A percentile compares a stretch with the other conserved stretches of the same genome.
phyloP scores from a whole-genome alignment of 331 rosid genomes.

The Cydonia oblonga region DNA sequence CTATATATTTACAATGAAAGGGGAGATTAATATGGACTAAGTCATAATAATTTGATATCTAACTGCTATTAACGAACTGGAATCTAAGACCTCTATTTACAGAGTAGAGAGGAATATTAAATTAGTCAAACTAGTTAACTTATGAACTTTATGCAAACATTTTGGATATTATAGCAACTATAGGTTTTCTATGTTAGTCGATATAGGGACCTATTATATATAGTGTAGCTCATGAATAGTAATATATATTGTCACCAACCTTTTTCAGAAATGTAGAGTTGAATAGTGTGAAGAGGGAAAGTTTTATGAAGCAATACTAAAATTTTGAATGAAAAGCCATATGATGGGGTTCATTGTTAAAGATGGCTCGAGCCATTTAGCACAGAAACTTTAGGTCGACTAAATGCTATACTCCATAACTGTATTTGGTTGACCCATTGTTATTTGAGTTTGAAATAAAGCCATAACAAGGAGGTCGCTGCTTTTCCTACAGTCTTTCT shows the following conservation, averaged over 20 bases:
- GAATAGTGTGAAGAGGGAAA: neutral
- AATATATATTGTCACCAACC: neutral
- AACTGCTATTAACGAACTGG: too few species aligned
- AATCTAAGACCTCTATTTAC: too few species aligned
- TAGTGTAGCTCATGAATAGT: neutral
- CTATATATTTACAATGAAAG: neutral
- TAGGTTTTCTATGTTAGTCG: neutral
- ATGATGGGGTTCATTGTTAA: too few species aligned
- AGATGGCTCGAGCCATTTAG: too few species aligned
- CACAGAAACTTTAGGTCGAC: too few species aligned
- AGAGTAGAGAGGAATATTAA: neutral
- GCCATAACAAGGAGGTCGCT: too few species aligned
- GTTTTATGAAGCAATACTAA: neutral
- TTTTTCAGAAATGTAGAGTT: neutral
- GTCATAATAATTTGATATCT: neutral
- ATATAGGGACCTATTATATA: neutral
- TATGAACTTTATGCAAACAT: neutral
- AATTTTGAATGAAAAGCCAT: too few species aligned
- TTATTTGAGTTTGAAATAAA: too few species aligned
- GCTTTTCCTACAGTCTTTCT: too few species aligned
- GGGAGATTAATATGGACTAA: neutral
- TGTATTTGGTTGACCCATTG: too few species aligned
- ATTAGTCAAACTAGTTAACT: neutral
- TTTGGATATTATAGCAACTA: neutral
- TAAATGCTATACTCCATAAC: too few species aligned